These are phyloP conservation scores for Phytopythium helicoides DNA, from an alignment of 352 stramenopile genomes.

Conservation along the genomic window DNA sequence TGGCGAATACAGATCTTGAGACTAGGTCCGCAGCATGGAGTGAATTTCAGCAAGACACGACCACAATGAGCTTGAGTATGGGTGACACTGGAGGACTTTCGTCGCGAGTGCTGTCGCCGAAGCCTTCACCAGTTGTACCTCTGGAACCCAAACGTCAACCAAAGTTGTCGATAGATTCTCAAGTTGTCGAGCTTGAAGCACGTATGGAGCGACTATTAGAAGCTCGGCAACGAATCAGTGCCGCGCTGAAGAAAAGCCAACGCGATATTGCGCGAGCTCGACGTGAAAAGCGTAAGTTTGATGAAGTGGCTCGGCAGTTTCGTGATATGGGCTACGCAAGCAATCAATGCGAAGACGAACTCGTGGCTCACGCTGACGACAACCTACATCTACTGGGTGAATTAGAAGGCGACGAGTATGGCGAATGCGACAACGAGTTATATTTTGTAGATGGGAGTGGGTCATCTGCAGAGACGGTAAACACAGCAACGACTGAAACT, in stretches of 20 bases:
- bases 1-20: slow-evolving; percentile 16
- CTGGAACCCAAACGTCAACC: neutral
- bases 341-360: slow-evolving; percentile 15
- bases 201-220: slow-evolving; percentile 35
- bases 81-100: neutral
- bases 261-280: slow-evolving; percentile 24
- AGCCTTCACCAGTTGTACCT: neutral
- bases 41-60: slow-evolving; percentile 13
- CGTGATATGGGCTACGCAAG: slow-evolving; percentile 26
- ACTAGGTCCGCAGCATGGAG: slow-evolving; percentile 11
- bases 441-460: neutral
- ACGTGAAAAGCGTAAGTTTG: slow-evolving; percentile 29
- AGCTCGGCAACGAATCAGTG: slow-evolving; percentile 35
- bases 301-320: slow-evolving; percentile 30
- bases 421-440: slow-evolving; percentile 10
- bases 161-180: slow-evolving; percentile 30
- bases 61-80: neutral
- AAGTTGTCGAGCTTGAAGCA: slow-evolving; percentile 33
- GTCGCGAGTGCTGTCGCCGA: neutral
- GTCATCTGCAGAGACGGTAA: neutral
- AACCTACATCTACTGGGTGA: neutral
- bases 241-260: slow-evolving; percentile 34
- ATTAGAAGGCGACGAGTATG: slow-evolving; percentile 11
- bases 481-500: neutral
- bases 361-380: slow-evolving; percentile 19